Evolutionary conservation across 2,329 filamentous ascomycete species (phyloP), one percentile per base, ranked within the genome.

Genomic region (Nemania diffusa): DNA sequence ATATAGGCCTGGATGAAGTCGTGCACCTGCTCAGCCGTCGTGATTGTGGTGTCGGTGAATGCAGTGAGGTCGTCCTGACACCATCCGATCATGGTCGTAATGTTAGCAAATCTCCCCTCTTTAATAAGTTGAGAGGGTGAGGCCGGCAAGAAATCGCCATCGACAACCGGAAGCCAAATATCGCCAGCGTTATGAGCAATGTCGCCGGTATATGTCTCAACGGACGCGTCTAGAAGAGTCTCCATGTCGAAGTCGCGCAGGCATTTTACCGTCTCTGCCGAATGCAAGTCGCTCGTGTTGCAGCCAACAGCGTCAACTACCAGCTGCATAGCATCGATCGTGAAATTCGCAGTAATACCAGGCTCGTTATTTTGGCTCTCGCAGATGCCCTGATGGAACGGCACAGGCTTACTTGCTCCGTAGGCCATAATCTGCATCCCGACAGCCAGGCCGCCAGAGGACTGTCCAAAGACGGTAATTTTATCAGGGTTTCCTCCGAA

Each of bases 361-460:
- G 83, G 83, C 72, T 87, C 86, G 1, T 87, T 79, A 1, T 81
- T 79, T 66, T 84, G 83, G 65, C 80, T 83, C 67, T 85, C 75
- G 58, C 80, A 81, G 42, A 85, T 84, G 5, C 75, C 82, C 57
- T 79, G 79, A 26, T 82, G 80, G 71, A 85, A 86, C 0, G 82
- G 81, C 8, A 78, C 77, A 0, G 80, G 79, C 59, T 81, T 80
- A 26, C 68, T 77, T 20, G 76, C 82, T 15, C 82, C 84, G 63
- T 83, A 85, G 1, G 83, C 82, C 69, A 85, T 76, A n/a, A 84
- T 80, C 59, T 86, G 84, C 73, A 84, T 73, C 11, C 80, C 81
- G 4, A 84, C 78, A 9, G 81, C 75, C 2, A 83, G 73, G 65
- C 74, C 75, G 13, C 76, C 75, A 0, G 72, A 74, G 5, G 74